These are phyloP conservation scores for Annulohypoxylon truncatum DNA, from an alignment of 2,329 filamentous ascomycete species.

Conservation along the genomic window DNA sequence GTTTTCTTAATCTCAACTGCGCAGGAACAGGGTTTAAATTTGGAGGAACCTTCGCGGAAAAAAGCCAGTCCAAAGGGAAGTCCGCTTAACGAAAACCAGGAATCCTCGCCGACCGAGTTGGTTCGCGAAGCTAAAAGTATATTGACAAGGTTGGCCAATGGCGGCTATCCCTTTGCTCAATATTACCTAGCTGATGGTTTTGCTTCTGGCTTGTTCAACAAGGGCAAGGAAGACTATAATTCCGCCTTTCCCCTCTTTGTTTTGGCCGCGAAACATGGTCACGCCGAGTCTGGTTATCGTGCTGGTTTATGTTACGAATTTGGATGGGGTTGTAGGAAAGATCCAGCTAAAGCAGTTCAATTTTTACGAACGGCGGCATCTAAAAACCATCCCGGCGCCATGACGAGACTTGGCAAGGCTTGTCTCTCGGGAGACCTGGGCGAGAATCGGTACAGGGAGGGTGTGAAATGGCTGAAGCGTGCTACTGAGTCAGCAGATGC, in stretches of 20 bases:
- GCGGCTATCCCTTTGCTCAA: conserved; percentile 94
- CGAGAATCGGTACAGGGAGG: conserved; percentile 86
- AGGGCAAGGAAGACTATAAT: conserved; percentile 91
- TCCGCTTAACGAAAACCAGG: conserved; percentile 46
- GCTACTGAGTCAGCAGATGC: conserved; percentile 88
- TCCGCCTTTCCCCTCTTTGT: conserved; percentile 93
- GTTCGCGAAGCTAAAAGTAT: conserved; percentile 90
- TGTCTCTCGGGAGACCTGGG: conserved; percentile 92
- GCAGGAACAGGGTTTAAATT: conserved; percentile 76
- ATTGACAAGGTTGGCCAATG: conserved; percentile 84
- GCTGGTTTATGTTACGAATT: conserved; percentile 97
- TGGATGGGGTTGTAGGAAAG: conserved; percentile 93
- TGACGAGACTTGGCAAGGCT: conserved; percentile 90
- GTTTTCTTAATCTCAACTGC: conserved; percentile 93
- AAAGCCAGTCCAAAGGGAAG: conserved; percentile 60
- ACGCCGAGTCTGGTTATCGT: conserved; percentile 94
- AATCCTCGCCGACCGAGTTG: conserved; percentile 72
- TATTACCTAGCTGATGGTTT: conserved; percentile 97
- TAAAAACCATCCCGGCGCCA: conserved; percentile 94
- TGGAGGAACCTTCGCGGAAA: conserved; percentile 58
- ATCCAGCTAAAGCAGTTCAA: conserved; percentile 91
- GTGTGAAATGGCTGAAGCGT: conserved; percentile 95
- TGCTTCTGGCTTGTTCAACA: conserved; percentile 93
- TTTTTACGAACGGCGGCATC: conserved; percentile 91
- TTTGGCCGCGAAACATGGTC: conserved; percentile 93